Evolutionary conservation across 2,329 filamentous ascomycete genomes (phyloP), one percentile per base, ranked within the genome.

Genomic region (Metarhizium brunneum): DNA sequence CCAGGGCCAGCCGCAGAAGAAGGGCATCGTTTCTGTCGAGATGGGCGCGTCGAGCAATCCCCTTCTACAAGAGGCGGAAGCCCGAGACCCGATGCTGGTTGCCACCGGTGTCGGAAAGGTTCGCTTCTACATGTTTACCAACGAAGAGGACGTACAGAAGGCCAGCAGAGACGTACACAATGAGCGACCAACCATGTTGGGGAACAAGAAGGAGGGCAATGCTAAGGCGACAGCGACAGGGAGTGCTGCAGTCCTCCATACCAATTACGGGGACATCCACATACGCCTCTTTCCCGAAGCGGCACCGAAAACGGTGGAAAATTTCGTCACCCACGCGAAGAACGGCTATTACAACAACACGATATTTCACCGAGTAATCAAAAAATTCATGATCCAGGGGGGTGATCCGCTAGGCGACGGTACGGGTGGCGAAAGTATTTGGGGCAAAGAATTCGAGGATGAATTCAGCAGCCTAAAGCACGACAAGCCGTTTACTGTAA

Each of bases 321-420:
- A 99, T 71, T 99, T 99, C 68, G 89, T 95, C 55, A 95, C 90
- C 0, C 94, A 97, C 65, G 83, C 90, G 2, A 87, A 86, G 65
- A 87, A 85, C 57, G 90, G 90, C 1, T 99, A 99, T 71, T 99
- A 99, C 76, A 97, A 99, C 75, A 90, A 90, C 71, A 92, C 92
- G 38, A 92, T 96, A 63, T 99, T 99, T 78, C 94, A 99, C 71
- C 87, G 94, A 38, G 88, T 99, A 6, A 99, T 99, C 63, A 85
- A 88, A 58, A 96, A 96, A 67, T 99, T 99, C 74, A 99, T 99
- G 95, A 96, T 99, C 47, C 94, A 99, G 70, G 91, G 92, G 52
- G 94, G 94, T 48, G 95, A 99, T 66, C 94, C 95, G 0, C 87
- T 91, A 0, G 92, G 92, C 2, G 95, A 92, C 1, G 94, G 95